Evolutionary conservation across 2,329 filamentous ascomycete species (phyloP).

Genomic region (Plectosphaerella cucumerina): DNA sequence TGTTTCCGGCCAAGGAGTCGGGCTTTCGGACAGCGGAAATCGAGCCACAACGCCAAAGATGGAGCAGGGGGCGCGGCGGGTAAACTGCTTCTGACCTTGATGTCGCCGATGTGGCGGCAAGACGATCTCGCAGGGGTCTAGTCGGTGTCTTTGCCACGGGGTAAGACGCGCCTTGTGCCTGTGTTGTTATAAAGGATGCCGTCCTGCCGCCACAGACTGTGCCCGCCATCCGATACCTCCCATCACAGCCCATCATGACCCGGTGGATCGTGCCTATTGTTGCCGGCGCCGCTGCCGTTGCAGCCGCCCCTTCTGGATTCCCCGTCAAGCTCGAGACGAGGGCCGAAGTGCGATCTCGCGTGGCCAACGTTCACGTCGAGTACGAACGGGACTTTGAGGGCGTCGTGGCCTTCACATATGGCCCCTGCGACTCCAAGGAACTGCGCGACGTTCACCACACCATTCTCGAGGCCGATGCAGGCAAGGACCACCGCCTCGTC

Average conservation of each 20-base stretch:
- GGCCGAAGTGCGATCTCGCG: conserved; percentile 22
- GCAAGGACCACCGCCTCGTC: conserved; percentile 16
- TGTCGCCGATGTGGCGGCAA: no score
- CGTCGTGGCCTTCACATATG: conserved; percentile 17
- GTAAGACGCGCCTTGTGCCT: no score
- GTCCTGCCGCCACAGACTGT: no score
- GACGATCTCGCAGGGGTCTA: no score
- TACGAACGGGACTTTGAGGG: conserved; percentile 13
- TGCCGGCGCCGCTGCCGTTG: conserved; percentile 7
- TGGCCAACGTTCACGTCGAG: conserved; percentile 26
- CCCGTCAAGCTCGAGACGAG: conserved; percentile 30
- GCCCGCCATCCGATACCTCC: no score
- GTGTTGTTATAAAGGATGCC: no score
- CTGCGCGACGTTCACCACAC: conserved; percentile 14
- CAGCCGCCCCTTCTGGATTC: conserved; percentile 11
- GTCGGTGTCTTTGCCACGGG: no score
- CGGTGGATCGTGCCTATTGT: conserved; percentile 10
- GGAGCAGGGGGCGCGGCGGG: no score
- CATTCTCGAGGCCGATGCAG: conserved; percentile 11
- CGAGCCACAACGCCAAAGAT: background rate
- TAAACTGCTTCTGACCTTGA: no score
- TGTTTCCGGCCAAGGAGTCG: background rate
- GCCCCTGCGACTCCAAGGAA: conserved; percentile 10
- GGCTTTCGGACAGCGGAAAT: background rate
- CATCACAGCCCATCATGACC: conserved; percentile 4